Conservation (phyloP, 768 basidiomycete species). For the Clavaria fumosa region DNA sequence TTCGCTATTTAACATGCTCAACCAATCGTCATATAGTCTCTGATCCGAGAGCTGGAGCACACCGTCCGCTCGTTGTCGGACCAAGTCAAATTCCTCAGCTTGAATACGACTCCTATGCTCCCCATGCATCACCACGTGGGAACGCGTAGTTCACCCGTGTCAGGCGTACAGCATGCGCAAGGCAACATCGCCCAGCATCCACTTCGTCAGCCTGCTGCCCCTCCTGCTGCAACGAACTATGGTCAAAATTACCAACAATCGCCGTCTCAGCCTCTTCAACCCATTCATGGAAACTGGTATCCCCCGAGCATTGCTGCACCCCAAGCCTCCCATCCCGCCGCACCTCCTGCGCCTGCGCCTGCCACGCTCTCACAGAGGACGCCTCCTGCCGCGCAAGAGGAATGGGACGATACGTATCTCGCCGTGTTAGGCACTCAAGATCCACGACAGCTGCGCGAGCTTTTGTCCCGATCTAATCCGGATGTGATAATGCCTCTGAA, state of each 20-base stretch:
- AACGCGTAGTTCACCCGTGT: slow-evolving; percentile 28
- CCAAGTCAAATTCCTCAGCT: slow-evolving; percentile 65
- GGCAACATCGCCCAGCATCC: slow-evolving; percentile 23
- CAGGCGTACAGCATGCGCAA: slow-evolving; percentile 23
- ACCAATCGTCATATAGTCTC: no score
- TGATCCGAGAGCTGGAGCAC: slow-evolving; percentile 71
- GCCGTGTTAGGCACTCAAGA: slow-evolving; percentile 67
- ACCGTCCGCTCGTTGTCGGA: slow-evolving; percentile 60
- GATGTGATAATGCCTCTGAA: slow-evolving; percentile 70
- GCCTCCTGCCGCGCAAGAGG: slow-evolving; percentile 45
- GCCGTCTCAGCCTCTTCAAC: slow-evolving; percentile 22
- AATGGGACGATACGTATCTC: slow-evolving; percentile 78
- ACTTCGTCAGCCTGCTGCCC: slow-evolving; percentile 28
- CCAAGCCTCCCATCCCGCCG: slow-evolving; percentile 67
- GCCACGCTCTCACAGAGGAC: slow-evolving; percentile 29
- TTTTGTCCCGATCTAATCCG: slow-evolving; percentile 59
- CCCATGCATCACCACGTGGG: slow-evolving; percentile 29
- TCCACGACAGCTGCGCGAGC: slow-evolving; percentile 52
- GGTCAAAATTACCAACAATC: slow-evolving; percentile 25
- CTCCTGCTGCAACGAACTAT: slow-evolving; percentile 25
- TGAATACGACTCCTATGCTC: slow-evolving; percentile 29
- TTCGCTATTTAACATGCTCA: no score
- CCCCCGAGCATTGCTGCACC: slow-evolving; percentile 53
- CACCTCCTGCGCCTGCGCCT: slow-evolving; percentile 31
- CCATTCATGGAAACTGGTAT: slow-evolving; percentile 45